Conservation (phyloP, 75 land plant species). For the Sequoiadendron giganteum region DNA sequence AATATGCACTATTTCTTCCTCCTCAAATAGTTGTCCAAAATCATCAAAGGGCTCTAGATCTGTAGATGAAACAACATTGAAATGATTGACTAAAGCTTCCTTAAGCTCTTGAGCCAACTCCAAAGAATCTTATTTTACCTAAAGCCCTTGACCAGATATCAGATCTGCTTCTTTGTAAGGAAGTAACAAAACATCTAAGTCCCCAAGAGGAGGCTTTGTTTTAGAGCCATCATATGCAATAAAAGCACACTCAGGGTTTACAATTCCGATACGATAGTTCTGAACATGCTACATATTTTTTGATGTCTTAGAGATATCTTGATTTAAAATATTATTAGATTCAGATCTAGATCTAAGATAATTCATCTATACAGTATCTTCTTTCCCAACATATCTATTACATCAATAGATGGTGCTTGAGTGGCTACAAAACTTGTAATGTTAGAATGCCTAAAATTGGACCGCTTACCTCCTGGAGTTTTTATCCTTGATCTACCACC, state of each 20-base stretch:
- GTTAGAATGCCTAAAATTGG: too few species aligned
- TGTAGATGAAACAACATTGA: conserved; percentile 15
- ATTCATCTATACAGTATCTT: not conserved
- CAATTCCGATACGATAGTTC: not conserved
- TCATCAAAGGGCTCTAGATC: conserved; percentile 37
- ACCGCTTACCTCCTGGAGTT: too few species aligned
- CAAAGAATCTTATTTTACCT: not conserved
- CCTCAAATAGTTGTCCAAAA: conserved; percentile 47
- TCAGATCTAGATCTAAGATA: conserved; percentile 2
- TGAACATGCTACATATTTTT: not conserved
- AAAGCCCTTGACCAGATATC: conserved; percentile 1
- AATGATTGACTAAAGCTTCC: not conserved
- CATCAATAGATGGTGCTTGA: too few species aligned
- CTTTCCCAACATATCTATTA: not conserved
- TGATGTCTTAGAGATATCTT: not conserved
- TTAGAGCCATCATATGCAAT: not conserved
- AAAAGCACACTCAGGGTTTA: not conserved
- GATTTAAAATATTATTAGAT: conserved; percentile 1
- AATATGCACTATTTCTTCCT: conserved; percentile 38
- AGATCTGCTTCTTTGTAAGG: conserved; percentile 39
- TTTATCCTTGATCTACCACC: too few species aligned
- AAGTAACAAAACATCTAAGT: conserved; percentile 40
- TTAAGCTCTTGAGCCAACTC: not conserved
- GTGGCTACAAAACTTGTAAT: too few species aligned
- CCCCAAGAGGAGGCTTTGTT: conserved; percentile 13